Base-by-base conservation (phyloP, 2,329 filamentous ascomycete species). In the Aspergillus unguis region DNA sequence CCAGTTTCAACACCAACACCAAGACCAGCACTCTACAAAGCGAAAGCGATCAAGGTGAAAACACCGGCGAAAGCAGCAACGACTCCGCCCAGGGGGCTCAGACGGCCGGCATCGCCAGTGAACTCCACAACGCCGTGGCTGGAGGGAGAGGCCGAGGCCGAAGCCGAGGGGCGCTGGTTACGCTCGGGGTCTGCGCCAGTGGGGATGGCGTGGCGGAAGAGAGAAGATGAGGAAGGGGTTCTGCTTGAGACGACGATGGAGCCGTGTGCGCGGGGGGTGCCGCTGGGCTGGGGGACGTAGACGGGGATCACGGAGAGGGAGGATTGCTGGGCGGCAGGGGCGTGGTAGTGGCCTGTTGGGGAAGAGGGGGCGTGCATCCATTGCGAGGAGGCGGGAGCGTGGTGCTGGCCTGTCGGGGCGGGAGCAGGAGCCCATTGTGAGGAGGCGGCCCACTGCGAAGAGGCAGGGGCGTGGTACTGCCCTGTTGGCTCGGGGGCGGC, bases 101-200 rank as follows among this genome's bases (percentile, higher is more conserved):
- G 17, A 1, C 56, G 58, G 3, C 56, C 53, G 8, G 59, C 66
- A 26, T 45, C 58, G 25, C 67, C 67, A 1, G 55, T 54, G 55
- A 69, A 70, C 11, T 5, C 44, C 56, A 45, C 48, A 44, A 4
- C 28, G 1, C 25, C 37, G 53, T 60, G 77, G 64, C 35, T 37
- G 35, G 35, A 37, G n/a, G 33, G 9, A 4, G 33, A 36, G n/a
- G 33, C 5, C 33, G 33, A 36, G n/a, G 33, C 6, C 33, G 33
- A 36, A 2, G 58, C 75, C 62, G 35, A 73, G 66, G 43, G 70
- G 3, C 35, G 70, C 52, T 28, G n/a, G 28, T 38, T 44, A 9
- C 72, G 71, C 46, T 70, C 63, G 31, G 74, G 0, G 84, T 74
- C 76, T 26, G 73, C 75, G 48, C 77, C 76, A 42, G 68, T 70